These are phyloP conservation scores for Paradendryphiella salina DNA, from an alignment of 2,329 filamentous ascomycete species.

Conservation along the genomic window DNA sequence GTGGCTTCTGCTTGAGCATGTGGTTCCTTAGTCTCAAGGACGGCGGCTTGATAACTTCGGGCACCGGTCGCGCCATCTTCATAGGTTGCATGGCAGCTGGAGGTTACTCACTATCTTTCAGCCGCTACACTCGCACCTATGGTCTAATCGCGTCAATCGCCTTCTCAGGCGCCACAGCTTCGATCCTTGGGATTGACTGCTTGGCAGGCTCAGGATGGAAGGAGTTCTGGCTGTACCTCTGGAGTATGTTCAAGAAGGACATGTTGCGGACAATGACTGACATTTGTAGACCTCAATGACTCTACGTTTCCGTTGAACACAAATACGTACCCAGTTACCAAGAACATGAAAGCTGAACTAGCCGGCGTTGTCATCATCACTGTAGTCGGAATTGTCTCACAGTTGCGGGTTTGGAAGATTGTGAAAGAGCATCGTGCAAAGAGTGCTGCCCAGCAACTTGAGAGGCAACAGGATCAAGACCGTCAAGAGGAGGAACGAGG, in stretches of 20 bases:
- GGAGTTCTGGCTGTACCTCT: slow-evolving; percentile 94
- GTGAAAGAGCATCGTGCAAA: slow-evolving; percentile 60
- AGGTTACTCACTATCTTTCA: slow-evolving; percentile 71
- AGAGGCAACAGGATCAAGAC: slow-evolving; percentile 62
- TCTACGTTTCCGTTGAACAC: slow-evolving; percentile 75
- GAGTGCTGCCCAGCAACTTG: slow-evolving; percentile 52
- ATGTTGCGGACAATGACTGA: slow-evolving; percentile 16
- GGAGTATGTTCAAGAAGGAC: slow-evolving; percentile 58
- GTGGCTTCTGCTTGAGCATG: slow-evolving; percentile 84
- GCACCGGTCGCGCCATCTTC: slow-evolving; percentile 69
- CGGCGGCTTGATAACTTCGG: slow-evolving; percentile 71
- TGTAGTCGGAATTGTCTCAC: slow-evolving; percentile 76
- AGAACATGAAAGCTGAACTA: slow-evolving; percentile 82
- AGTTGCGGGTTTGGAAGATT: slow-evolving; percentile 83
- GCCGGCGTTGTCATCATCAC: slow-evolving; percentile 76
- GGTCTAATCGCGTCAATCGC: slow-evolving; percentile 75
- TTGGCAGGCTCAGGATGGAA: slow-evolving; percentile 88
- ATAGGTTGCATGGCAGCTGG: slow-evolving; percentile 72
- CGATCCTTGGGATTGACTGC: slow-evolving; percentile 85
- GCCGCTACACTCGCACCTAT: slow-evolving; percentile 75
- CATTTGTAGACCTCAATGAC: slow-evolving; percentile 65
- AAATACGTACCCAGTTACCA: slow-evolving; percentile 80
- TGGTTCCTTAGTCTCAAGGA: slow-evolving; percentile 81
- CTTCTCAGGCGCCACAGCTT: slow-evolving; percentile 77
- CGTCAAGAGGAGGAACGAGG: slow-evolving; percentile 72